Evolutionary conservation across 129 eudicot species (phyloP).

Genomic region (Flaveria ramosissima): DNA sequence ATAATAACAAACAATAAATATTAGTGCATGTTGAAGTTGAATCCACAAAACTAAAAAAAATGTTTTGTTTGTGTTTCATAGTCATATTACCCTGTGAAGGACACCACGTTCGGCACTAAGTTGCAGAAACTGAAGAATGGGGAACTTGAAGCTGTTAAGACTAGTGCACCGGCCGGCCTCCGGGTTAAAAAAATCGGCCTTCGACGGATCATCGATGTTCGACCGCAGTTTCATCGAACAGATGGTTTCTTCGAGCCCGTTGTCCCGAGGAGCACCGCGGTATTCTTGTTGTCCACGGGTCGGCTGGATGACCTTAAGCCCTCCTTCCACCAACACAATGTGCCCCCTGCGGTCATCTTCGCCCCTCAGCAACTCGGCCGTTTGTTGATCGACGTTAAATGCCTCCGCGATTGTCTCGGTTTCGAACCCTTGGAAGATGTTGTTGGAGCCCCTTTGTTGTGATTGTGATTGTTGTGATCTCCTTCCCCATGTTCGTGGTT

Average conservation of each 20-base stretch:
- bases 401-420: conserved; percentile 38
- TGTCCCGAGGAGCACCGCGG: conserved; percentile 11
- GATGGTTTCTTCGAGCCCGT: conserved; percentile 66
- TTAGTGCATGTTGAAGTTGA: no score
- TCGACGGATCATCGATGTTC: conserved; percentile 46
- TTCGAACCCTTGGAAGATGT: conserved; percentile 59
- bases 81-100: conserved; percentile 48
- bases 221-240: conserved; percentile 49
- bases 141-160: conserved; percentile 65
- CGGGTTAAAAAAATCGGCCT: conserved; percentile 65
- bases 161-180: conserved; percentile 49
- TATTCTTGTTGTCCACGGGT: conserved; percentile 25
- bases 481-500: conserved; percentile 2
- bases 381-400: conserved; percentile 48
- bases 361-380: conserved; percentile 45
- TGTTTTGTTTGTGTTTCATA: no score
- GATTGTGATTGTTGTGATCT: conserved; percentile 16
- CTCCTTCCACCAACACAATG: conserved; percentile 42
- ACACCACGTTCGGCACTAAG: conserved; percentile 65
- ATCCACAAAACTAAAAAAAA: no score
- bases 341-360: conserved; percentile 56
- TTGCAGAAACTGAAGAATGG: conserved; percentile 48
- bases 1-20: no score
- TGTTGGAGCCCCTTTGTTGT: conserved; percentile 36
- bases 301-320: conserved; percentile 47